A percentile compares a stretch with the other conserved stretches of the same genome.
These are phyloP conservation scores for Cyathus striatus DNA, from an alignment of 768 basidiomycete species.

Conservation along the genomic window DNA sequence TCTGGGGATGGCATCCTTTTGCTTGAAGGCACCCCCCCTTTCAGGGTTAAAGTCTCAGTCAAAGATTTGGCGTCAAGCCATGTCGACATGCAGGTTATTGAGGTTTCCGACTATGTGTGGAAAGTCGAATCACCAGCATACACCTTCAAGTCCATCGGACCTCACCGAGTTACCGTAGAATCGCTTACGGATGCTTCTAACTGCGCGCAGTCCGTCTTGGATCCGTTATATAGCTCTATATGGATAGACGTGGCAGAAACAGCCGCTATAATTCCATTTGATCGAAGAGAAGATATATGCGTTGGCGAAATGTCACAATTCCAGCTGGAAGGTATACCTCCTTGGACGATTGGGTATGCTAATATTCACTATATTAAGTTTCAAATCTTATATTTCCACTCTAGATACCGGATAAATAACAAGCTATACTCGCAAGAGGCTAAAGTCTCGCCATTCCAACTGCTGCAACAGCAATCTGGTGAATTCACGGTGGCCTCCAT, in stretches of 20 bases:
- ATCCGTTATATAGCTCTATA: conserved; percentile 54
- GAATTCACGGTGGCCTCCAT: conserved; percentile 84
- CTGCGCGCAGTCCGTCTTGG: conserved; percentile 71
- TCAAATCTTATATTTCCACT: conserved; percentile 1
- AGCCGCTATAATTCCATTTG: conserved; percentile 85
- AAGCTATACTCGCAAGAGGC: conserved; percentile 70
- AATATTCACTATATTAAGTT: conserved; percentile 3
- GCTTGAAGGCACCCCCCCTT: conserved; percentile 84
- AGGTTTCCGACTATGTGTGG: conserved; percentile 53
- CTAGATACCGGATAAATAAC: conserved; percentile 78
- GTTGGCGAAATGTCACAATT: conserved; percentile 88
- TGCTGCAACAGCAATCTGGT: conserved; percentile 77
- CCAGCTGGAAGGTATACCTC: conserved; percentile 89
- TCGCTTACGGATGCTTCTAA: conserved; percentile 74
- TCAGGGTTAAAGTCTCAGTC: conserved; percentile 69
- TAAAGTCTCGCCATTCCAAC: conserved; percentile 79
- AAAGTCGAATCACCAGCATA: conserved; percentile 66
- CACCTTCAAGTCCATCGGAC: conserved; percentile 72
- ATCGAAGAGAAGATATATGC: conserved; percentile 76
- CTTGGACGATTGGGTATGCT: conserved; percentile 82
- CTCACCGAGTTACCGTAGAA: conserved; percentile 76
- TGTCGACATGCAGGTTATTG: conserved; percentile 51
- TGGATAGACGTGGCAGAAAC: conserved; percentile 97
- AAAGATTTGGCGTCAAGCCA: conserved; percentile 73
- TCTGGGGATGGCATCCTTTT: conserved; percentile 57